These are phyloP conservation scores for Syzygium malaccense DNA, from an alignment of 441 rosid species.

Conservation along the genomic window DNA sequence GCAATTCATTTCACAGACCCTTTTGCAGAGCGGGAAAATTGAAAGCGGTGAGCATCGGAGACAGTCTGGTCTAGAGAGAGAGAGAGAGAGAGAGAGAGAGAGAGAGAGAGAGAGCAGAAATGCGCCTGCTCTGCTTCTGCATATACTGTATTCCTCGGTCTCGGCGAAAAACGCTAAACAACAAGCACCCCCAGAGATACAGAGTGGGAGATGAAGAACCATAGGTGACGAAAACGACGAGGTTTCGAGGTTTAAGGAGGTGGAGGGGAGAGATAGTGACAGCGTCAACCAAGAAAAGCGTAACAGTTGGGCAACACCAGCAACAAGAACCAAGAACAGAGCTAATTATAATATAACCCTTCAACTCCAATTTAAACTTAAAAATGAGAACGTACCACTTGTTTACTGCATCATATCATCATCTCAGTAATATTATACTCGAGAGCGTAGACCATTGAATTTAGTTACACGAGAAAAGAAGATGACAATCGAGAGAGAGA, in stretches of 20 bases:
- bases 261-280: background rate
- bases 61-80: background rate
- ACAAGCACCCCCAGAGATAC: conserved; percentile 22
- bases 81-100: background rate
- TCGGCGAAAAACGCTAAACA: conserved; percentile 23
- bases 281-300: conserved; percentile 19
- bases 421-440: background rate
- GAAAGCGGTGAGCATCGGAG: conserved; percentile 28
- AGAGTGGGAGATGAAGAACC: conserved; percentile 11
- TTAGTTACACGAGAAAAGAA: background rate
- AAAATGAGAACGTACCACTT: background rate
- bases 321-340: background rate
- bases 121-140: background rate
- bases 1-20: background rate
- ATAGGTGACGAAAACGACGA: conserved; percentile 28
- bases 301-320: background rate
- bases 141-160: conserved; percentile 22
- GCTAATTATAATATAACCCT: background rate
- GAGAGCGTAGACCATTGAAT: background rate
- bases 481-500: background rate
- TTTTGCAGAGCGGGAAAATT: conserved; percentile 64
- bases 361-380: background rate
- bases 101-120: background rate
- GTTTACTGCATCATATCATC: background rate
- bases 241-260: conserved; percentile 19